Conservation (phyloP, 345 rosid genomes). For the Eucalyptus regnans region DNA sequence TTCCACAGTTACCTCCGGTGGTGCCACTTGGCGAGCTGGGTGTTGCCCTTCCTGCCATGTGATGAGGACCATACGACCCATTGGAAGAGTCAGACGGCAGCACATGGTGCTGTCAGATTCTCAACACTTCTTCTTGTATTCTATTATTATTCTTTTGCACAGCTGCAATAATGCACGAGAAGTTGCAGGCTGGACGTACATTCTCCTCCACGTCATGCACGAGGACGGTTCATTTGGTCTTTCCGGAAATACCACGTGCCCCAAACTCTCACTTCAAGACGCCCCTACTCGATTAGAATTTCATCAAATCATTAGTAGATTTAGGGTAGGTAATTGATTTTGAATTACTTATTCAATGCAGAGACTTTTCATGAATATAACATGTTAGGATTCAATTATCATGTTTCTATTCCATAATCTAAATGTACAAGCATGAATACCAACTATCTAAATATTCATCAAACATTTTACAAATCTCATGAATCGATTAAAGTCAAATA, state of each 20-base stretch:
- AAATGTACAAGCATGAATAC: accelerated
- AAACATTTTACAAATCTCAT: not conserved
- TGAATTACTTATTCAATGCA: not conserved
- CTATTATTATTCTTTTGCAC: not conserved
- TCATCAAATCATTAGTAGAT: not conserved
- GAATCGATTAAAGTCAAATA: accelerated
- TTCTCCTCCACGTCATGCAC: not conserved
- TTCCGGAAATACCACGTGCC: not conserved
- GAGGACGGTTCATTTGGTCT: not conserved
- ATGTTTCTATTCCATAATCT: not conserved
- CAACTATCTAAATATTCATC: not conserved
- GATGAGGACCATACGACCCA: not conserved
- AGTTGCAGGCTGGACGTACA: not conserved
- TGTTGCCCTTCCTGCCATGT: not conserved
- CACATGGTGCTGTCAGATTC: not conserved
- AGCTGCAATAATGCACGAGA: not conserved
- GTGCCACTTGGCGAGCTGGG: not conserved
- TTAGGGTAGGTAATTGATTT: not conserved
- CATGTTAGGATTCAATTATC: not conserved
- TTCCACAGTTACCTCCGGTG: not conserved
- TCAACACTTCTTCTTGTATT: not conserved
- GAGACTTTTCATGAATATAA: not conserved
- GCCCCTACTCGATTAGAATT: not conserved
- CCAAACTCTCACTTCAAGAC: not conserved
- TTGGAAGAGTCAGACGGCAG: not conserved